Percentiles rank a stretch among this genome's conserved stretches.
Conservation (phyloP, 73 alveolate species). For the Paramecium caudatum region DNA sequence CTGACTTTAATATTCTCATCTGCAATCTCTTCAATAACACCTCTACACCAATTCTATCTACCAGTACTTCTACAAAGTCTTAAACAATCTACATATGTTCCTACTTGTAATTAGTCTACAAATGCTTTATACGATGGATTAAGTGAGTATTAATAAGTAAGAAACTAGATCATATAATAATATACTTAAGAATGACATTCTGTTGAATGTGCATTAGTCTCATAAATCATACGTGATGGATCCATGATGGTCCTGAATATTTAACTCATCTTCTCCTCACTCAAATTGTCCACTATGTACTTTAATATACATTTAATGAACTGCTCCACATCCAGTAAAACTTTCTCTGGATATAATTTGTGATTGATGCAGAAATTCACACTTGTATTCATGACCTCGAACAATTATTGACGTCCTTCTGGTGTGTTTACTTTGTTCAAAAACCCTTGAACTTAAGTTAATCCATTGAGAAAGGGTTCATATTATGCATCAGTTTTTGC, state of each 20-base stretch:
- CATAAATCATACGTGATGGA: constrained; percentile 61
- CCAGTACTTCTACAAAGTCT: background rate
- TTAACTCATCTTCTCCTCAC: constrained; percentile 43
- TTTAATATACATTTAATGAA: constrained; percentile 4
- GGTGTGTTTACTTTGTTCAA: too few relatives aligned
- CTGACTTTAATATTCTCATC: constrained; percentile 1
- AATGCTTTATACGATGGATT: constrained; percentile 18
- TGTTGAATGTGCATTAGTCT: constrained; percentile 44
- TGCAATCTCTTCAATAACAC: background rate
- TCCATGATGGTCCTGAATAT: constrained; percentile 41
- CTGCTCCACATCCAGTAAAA: background rate
- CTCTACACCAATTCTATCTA: constrained; percentile 56
- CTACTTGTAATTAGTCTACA: background rate
- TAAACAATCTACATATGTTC: constrained; percentile 5
- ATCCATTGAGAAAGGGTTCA: too few relatives aligned
- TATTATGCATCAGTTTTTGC: constrained; percentile 27
- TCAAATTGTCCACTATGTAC: background rate
- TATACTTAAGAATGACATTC: constrained; percentile 27
- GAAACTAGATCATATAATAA: constrained; percentile 21
- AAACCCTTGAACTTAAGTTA: too few relatives aligned
- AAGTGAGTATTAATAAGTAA: background rate
- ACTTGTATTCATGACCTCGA: background rate
- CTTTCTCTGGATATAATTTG: constrained; percentile 41
- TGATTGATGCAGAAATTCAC: constrained; percentile 53
- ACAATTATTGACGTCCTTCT: constrained; percentile 12